Conservation (phyloP, 2,329 filamentous ascomycete species). For the Metarhizium brunneum region DNA sequence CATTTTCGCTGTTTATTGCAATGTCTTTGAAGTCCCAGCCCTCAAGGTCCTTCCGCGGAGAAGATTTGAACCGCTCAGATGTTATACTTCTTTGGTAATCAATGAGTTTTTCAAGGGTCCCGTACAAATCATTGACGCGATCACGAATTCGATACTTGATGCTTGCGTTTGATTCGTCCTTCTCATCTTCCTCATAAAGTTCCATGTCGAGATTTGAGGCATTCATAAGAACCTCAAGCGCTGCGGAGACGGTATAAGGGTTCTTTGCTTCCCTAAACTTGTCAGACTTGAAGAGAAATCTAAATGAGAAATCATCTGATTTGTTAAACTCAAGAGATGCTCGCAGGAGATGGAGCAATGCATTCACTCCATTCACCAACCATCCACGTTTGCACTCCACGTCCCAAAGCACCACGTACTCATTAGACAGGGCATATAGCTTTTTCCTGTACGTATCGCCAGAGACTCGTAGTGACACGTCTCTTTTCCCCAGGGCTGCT, state of each 20-base stretch:
- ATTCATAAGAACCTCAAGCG: neutral
- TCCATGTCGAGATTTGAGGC: neutral
- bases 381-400: slow-evolving; percentile 18
- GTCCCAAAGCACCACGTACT: slow-evolving; percentile 16
- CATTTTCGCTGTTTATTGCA: slow-evolving; percentile 6
- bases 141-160: neutral
- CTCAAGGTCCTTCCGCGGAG: slow-evolving; percentile 14
- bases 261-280: neutral
- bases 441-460: no score
- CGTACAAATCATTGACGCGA: no score
- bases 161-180: neutral
- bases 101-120: no score
- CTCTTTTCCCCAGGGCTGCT: no score
- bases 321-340: slow-evolving; percentile 10
- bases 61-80: no score
- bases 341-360: slow-evolving; percentile 14
- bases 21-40: slow-evolving; percentile 22
- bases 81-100: no score
- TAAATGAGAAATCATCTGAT: slow-evolving; percentile 1
- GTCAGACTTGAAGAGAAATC: neutral
- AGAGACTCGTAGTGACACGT: no score
- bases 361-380: slow-evolving; percentile 19
- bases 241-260: neutral
- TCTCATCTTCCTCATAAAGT: neutral
- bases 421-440: slow-evolving; percentile 9